Conservation (phyloP, 73 alveolate species). For the Paraurostyla sp. region DNA sequence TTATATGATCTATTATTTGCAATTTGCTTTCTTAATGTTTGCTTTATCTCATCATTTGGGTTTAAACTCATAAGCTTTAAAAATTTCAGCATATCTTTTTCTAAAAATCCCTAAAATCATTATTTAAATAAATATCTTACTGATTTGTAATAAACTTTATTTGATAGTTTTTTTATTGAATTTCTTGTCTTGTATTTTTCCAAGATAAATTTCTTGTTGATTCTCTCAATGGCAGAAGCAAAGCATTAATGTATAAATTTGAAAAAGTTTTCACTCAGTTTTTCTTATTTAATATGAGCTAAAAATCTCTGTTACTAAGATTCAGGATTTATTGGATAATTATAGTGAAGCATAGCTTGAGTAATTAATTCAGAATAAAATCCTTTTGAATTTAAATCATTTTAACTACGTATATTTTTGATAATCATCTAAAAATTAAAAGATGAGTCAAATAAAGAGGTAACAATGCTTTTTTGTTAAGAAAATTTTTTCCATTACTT, state of each 20-base stretch:
- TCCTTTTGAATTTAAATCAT: background rate
- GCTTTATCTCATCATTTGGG: background rate
- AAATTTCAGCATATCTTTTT: background rate
- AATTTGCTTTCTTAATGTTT: conserved; percentile 1
- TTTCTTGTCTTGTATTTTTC: background rate
- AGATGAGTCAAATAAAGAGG: background rate
- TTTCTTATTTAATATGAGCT: background rate
- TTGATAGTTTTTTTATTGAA: background rate
- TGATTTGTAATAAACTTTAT: background rate
- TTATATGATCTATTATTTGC: conserved; percentile 18
- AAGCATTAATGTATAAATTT: background rate
- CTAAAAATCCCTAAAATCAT: background rate
- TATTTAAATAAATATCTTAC: background rate
- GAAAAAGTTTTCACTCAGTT: conserved; percentile 10
- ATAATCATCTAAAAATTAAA: conserved; percentile 8
- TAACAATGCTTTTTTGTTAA: background rate
- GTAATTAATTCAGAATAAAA: background rate
- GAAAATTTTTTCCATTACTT: background rate
- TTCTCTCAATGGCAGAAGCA: background rate
- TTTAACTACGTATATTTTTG: background rate
- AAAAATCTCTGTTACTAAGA: conserved; percentile 3
- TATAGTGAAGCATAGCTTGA: background rate
- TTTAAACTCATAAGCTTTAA: background rate
- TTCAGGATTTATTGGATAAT: background rate
- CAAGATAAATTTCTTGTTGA: background rate